phyloP scores from a whole-genome alignment of 305 asterid genomes.

The Lippia alba region DNA sequence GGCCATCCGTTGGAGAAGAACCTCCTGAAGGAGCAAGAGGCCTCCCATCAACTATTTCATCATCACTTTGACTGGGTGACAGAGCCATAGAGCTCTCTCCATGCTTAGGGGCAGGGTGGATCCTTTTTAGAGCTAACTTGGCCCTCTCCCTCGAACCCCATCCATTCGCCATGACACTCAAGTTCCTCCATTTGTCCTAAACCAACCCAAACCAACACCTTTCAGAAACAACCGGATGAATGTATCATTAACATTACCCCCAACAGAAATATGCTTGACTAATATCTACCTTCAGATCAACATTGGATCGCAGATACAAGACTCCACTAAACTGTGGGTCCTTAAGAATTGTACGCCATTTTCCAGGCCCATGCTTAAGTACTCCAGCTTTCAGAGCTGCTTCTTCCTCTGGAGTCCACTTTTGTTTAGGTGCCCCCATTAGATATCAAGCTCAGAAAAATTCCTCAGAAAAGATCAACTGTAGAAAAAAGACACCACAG shows the following conservation, averaged over 20 bases:
- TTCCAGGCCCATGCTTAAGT: conserved; percentile 94
- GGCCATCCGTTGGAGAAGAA: conserved; percentile 75
- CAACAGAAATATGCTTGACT: conserved; percentile 5
- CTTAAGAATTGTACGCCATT: conserved; percentile 97
- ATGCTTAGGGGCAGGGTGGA: conserved; percentile 58
- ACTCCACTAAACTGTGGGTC: conserved; percentile 92
- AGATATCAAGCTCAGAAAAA: conserved; percentile 28
- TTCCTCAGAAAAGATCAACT: conserved; percentile 32
- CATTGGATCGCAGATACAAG: conserved; percentile 84
- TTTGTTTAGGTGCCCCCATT: conserved; percentile 99
- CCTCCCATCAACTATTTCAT: conserved; percentile 64
- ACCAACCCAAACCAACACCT: conserved; percentile 21
- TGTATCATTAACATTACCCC: background rate
- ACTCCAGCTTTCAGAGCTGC: conserved; percentile 99
- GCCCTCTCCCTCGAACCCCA: conserved; percentile 91
- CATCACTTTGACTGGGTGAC: conserved; percentile 68
- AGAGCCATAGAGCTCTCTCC: conserved; percentile 63
- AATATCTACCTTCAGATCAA: conserved; percentile 86
- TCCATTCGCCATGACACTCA: conserved; percentile 96
- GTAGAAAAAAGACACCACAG: conserved; percentile 1
- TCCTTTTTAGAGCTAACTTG: conserved; percentile 73
- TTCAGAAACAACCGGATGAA: conserved; percentile 24
- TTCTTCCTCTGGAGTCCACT: conserved; percentile 99
- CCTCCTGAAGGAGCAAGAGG: conserved; percentile 67
- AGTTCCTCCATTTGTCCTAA: conserved; percentile 99